Conservation (phyloP, 306 rosid species). For the Dicorynia guianensis region DNA sequence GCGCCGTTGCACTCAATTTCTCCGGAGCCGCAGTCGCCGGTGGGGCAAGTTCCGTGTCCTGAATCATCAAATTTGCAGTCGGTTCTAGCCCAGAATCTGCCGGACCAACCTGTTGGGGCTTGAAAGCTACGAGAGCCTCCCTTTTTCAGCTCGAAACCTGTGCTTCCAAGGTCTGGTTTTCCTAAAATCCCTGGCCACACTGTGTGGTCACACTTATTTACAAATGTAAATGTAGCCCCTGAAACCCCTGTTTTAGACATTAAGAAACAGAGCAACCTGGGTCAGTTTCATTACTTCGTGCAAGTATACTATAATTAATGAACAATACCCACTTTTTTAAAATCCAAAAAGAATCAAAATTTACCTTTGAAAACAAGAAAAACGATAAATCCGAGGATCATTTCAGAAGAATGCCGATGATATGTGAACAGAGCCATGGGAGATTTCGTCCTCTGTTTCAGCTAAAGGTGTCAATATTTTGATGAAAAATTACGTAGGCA, state of each 20-base stretch:
- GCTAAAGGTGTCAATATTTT: neutral
- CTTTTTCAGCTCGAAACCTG: conserved; percentile 74
- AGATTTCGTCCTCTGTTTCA: neutral
- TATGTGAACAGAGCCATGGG: conserved; percentile 42
- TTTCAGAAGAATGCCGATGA: conserved; percentile 38
- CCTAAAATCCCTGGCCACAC: conserved; percentile 96
- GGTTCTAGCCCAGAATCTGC: conserved; percentile 89
- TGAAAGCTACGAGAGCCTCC: conserved; percentile 58
- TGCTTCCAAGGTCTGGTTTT: conserved; percentile 66
- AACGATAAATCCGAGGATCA: conserved; percentile 39
- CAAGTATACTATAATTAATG: neutral
- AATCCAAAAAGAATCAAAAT: neutral
- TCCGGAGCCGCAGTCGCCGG: conserved; percentile 88
- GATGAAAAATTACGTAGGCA: no score
- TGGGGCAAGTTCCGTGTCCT: conserved; percentile 59
- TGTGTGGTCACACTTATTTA: conserved; percentile 81
- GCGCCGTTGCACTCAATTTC: conserved; percentile 71
- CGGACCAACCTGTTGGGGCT: conserved; percentile 89
- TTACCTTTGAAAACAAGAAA: conserved; percentile 58
- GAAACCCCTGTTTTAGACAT: conserved; percentile 49
- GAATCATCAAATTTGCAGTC: conserved; percentile 68
- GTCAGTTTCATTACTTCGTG: neutral
- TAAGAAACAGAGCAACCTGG: conserved; percentile 15
- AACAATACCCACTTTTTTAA: neutral
- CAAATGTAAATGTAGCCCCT: conserved; percentile 76